A percentile compares a stretch with the other conserved stretches of the same genome.
These are phyloP conservation scores for Salvia sclarea DNA, from an alignment of 305 asterid species.

Conservation along the genomic window DNA sequence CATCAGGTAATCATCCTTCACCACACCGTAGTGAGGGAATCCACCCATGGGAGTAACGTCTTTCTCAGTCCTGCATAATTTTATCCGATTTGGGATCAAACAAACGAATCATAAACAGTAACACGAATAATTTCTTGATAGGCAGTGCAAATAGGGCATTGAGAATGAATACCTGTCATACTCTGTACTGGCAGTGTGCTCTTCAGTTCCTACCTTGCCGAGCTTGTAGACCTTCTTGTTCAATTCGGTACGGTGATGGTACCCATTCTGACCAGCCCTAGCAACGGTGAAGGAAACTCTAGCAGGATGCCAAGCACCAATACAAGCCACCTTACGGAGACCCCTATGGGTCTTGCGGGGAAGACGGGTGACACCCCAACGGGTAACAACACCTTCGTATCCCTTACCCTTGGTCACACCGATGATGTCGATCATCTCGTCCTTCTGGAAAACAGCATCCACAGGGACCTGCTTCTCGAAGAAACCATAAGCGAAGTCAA, in stretches of 20 bases:
- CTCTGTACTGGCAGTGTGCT: constrained; percentile 69
- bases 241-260: constrained; percentile 86
- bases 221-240: constrained; percentile 83
- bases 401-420: constrained; percentile 88
- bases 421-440: constrained; percentile 79
- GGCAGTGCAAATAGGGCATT: not conserved
- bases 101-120: too few species aligned
- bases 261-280: constrained; percentile 88
- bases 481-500: constrained; percentile 76
- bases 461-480: constrained; percentile 79
- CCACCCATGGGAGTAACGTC: constrained; percentile 92
- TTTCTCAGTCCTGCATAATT: constrained; percentile 68
- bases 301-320: constrained; percentile 92
- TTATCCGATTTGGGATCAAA: too few species aligned
- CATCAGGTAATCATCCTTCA: constrained; percentile 80
- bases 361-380: constrained; percentile 91
- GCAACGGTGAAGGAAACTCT: constrained; percentile 84
- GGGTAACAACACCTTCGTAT: constrained; percentile 83
- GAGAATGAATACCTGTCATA: constrained; percentile 66
- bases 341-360: constrained; percentile 88
- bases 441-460: constrained; percentile 82
- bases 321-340: constrained; percentile 90
- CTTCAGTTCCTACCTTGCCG: constrained; percentile 76
- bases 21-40: constrained; percentile 85
- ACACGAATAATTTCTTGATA: too few species aligned